phyloP scores from a whole-genome alignment of 495 filamentous ascomycete species.

The Lepraria neglecta region DNA sequence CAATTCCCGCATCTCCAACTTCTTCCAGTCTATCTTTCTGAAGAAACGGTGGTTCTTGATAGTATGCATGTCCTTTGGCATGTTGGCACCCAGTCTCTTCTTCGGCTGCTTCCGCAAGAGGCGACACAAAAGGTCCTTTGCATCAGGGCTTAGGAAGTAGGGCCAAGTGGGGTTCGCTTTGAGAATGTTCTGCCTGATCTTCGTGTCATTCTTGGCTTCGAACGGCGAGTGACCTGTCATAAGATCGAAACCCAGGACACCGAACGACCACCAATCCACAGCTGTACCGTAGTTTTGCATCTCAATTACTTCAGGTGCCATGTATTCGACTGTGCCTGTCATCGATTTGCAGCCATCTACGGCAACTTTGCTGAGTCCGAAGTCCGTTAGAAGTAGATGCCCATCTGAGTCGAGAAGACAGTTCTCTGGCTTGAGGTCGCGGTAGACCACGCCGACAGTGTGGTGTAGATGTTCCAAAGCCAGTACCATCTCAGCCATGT shows the following conservation, averaged over 20 bases:
- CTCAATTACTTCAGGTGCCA: conserved; percentile 90
- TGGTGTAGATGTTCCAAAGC: conserved; percentile 89
- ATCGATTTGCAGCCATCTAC: conserved; percentile 79
- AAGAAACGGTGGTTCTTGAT: conserved; percentile 97
- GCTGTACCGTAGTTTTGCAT: conserved; percentile 83
- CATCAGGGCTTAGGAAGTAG: conserved; percentile 80
- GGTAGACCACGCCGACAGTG: conserved; percentile 87
- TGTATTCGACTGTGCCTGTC: conserved; percentile 94
- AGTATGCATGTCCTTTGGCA: conserved; percentile 74
- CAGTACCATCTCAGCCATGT: conserved; percentile 96
- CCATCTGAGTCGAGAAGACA: conserved; percentile 87
- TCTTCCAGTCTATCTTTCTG: conserved; percentile 88
- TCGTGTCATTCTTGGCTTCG: conserved; percentile 78
- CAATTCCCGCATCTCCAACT: conserved; percentile 68
- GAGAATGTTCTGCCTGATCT: conserved; percentile 88
- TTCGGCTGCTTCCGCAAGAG: conserved; percentile 84
- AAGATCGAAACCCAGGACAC: conserved; percentile 83
- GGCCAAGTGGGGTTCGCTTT: conserved; percentile 82
- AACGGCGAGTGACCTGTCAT: conserved; percentile 89
- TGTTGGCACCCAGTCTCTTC: conserved; percentile 79
- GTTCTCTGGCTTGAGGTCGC: conserved; percentile 96
- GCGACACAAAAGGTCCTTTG: conserved; percentile 85
- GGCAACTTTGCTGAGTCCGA: conserved; percentile 93
- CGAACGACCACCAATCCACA: conserved; percentile 98
- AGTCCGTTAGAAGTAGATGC: conserved; percentile 92